Evolutionary conservation across 2,329 filamentous ascomycete species (phyloP), one percentile per base, ranked within the genome.

Genomic region (Sporothrix variecibatus): DNA sequence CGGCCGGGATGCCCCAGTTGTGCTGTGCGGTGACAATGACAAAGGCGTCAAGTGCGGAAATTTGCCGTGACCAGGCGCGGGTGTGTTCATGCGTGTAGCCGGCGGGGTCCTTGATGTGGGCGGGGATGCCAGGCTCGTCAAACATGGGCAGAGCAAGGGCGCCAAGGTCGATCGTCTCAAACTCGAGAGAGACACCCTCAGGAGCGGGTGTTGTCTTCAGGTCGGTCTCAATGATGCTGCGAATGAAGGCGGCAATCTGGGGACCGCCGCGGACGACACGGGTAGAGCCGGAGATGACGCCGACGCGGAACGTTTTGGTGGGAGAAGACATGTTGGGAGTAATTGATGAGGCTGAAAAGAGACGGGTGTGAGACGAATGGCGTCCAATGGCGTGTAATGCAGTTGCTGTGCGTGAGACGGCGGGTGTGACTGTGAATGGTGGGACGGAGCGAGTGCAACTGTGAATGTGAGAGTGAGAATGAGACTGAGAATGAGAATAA

Each of bases 1-100:
- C 83, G 0, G 83, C 85, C 0, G 86, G 84, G 23, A 85, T 81
- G 8, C 85, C 83, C 81, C 82, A 85, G 79, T 87, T 87, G 77
- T 87, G 87, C 78, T 83, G 80, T 20, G 81, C 79, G 26, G 81
- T 79, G 53, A 79, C 77, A 71, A 79, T 77, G 26, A 79, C 77
- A 72, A 82, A 83, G 49, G 75, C 82, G 72, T 82, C 79, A 49
- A 81, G 79, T 20, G 78, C 72, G 0, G 77, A 60, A 43, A 84
- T 78, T 56, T 77, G 77, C 1, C 76, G 77, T 28, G 79, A 80
- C 82, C 83, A 84, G n/a, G 76, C 75, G 23, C 80, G 79, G 58
- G 80, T 81, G 78, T 82, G 81, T 67, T 81, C 78, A 74, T 81
- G 78, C 3, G 73, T 76, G 78, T 81, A 83, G 49, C 79, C 78